These are phyloP conservation scores for Heterobasidion annosum DNA, from an alignment of 1,284 basidiomycete species.

Conservation along the genomic window DNA sequence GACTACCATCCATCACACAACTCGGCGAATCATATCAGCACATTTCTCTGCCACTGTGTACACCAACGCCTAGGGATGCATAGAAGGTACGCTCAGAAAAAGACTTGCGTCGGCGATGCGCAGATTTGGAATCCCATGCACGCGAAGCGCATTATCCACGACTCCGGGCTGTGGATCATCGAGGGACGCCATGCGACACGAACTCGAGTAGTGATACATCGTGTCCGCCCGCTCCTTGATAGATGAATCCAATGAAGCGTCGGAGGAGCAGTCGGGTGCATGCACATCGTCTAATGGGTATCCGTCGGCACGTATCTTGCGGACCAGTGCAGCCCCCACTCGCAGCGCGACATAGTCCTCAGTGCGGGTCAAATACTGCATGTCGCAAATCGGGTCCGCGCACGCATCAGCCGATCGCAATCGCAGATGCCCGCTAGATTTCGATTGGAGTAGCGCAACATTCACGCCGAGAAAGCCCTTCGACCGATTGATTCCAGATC, in stretches of 20 bases:
- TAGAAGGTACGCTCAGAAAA: conserved; percentile 14
- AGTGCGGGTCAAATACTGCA: conserved; percentile 22
- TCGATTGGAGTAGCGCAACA: not conserved
- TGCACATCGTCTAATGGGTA: conserved; percentile 8
- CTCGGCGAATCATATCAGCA: conserved; percentile 13
- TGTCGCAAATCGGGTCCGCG: conserved; percentile 24
- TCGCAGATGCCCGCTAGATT: conserved; percentile 7
- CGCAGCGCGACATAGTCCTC: conserved; percentile 17
- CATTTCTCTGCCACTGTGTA: conserved; percentile 20
- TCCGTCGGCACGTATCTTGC: conserved; percentile 15
- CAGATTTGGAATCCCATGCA: conserved; percentile 16
- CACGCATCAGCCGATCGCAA: conserved; percentile 20
- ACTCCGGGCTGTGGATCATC: conserved; percentile 22
- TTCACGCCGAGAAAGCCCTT: conserved; percentile 7
- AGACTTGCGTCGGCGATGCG: conserved; percentile 18
- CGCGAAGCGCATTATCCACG: conserved; percentile 15
- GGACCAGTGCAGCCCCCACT: conserved; percentile 21
- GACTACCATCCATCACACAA: too few relatives aligned
- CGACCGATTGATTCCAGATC: not conserved
- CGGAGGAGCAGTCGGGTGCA: conserved; percentile 4
- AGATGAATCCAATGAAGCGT: conserved; percentile 8
- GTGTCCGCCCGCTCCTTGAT: conserved; percentile 4
- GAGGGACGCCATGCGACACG: conserved; percentile 17
- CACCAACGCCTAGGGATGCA: conserved; percentile 16
- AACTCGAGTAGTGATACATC: conserved; percentile 13